phyloP scores from a whole-genome alignment of 2,329 filamentous ascomycete genomes.

The Orbilia ellipsospora region DNA sequence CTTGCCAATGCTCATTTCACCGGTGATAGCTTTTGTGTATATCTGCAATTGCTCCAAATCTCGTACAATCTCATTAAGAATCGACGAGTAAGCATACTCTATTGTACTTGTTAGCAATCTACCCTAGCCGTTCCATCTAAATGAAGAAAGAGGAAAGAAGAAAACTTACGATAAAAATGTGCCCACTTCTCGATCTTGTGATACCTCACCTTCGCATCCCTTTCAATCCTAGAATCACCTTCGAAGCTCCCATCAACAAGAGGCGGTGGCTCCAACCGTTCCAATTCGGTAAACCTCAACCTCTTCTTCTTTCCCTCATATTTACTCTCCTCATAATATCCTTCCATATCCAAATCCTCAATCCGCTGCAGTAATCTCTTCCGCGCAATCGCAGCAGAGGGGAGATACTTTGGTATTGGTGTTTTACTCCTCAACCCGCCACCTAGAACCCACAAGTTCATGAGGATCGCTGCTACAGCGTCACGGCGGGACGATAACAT shows the following conservation, averaged over 20 bases:
- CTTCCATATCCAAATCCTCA: slow-evolving; percentile 65
- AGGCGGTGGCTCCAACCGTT: slow-evolving; percentile 34
- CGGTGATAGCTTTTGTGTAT: slow-evolving; percentile 70
- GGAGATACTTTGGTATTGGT: slow-evolving; percentile 66
- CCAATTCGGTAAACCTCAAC: slow-evolving; percentile 44
- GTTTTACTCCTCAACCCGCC: slow-evolving; percentile 67
- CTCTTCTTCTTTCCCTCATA: slow-evolving; percentile 26
- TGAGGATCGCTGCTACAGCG: slow-evolving; percentile 70
- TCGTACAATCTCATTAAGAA: slow-evolving; percentile 64
- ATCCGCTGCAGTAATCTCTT: slow-evolving; percentile 68
- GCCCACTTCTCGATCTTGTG: slow-evolving; percentile 65
- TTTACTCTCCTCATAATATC: slow-evolving; percentile 33
- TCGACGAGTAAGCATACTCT: slow-evolving; percentile 60
- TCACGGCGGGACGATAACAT: slow-evolving; percentile 69
- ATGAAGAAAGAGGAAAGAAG: neutral
- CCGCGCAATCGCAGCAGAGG: slow-evolving; percentile 68
- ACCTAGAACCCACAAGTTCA: slow-evolving; percentile 70
- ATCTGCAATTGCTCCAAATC: slow-evolving; percentile 69
- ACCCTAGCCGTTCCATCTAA: neutral
- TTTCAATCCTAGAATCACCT: slow-evolving; percentile 37
- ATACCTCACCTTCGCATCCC: slow-evolving; percentile 58
- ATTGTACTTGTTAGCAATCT: neutral
- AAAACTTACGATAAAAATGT: slow-evolving; percentile 69
- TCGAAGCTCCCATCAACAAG: slow-evolving; percentile 13
- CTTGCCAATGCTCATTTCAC: slow-evolving; percentile 63